A percentile compares a stretch with the other conserved stretches of the same genome.
Evolutionary conservation across 2,329 filamentous ascomycete species (phyloP).

Genomic region (Aspergillus pseudotamarii): DNA sequence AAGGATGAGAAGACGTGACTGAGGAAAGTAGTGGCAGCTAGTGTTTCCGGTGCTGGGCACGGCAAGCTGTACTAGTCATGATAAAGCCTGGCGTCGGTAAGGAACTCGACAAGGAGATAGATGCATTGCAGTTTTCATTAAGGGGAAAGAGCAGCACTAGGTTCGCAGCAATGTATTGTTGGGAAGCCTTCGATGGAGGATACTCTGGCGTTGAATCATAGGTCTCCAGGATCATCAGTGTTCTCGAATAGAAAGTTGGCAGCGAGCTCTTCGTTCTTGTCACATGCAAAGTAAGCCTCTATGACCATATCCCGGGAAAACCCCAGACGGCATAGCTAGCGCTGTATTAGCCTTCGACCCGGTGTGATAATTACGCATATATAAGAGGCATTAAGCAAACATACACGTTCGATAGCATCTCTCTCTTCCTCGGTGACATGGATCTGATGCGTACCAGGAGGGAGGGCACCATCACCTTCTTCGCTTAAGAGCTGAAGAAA

Average conservation of each 20-base stretch:
- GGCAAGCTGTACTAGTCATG: background rate
- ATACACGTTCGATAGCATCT: slow-evolving; percentile 92
- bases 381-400: slow-evolving; percentile 32
- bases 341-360: slow-evolving; percentile 22
- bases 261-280: slow-evolving; percentile 98
- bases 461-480: slow-evolving; percentile 75
- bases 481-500: slow-evolving; percentile 90
- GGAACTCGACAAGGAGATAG: slow-evolving; percentile 10
- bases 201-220: slow-evolving; percentile 20
- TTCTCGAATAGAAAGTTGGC: slow-evolving; percentile 99
- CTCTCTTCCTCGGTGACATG: slow-evolving; percentile 93
- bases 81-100: background rate
- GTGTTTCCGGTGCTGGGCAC: background rate
- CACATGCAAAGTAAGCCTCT: slow-evolving; percentile 97
- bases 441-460: slow-evolving; percentile 86
- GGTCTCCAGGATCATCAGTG: slow-evolving; percentile 72
- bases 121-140: slow-evolving; percentile 22
- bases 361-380: background rate
- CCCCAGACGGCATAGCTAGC: slow-evolving; percentile 83
- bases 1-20: background rate
- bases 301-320: slow-evolving; percentile 93
- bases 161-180: slow-evolving; percentile 2
- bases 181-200: background rate
- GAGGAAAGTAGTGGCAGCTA: slow-evolving; percentile 2
- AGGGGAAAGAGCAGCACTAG: slow-evolving; percentile 12